Percentiles rank a stretch among this genome's conserved stretches.
phyloP scores from a whole-genome alignment of 805 yeast genomes.

The Candida golubevii region DNA sequence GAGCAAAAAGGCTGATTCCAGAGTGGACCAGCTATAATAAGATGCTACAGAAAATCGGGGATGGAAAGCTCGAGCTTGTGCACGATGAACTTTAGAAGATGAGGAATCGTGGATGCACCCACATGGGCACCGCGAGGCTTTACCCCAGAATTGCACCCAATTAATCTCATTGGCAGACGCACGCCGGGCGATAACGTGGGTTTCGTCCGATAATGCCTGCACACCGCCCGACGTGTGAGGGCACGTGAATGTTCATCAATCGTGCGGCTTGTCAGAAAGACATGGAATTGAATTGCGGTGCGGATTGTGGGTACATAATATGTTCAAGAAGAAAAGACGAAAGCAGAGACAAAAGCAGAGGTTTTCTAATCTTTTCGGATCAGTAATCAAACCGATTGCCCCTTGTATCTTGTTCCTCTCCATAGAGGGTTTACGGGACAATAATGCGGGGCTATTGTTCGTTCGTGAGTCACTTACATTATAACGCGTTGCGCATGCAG shows the following conservation, averaged over 20 bases:
- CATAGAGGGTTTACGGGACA: too few species aligned
- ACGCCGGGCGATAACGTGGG: conserved; percentile 1
- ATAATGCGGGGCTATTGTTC: too few species aligned
- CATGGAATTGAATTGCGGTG: too few species aligned
- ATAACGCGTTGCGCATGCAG: conserved; percentile 5
- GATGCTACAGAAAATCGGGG: conserved; percentile 32
- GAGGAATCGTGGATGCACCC: neutral
- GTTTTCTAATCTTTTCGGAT: too few species aligned
- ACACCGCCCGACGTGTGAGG: conserved; percentile 4
- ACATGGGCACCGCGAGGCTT: neutral
- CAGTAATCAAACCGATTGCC: too few species aligned
- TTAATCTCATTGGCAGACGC: too few species aligned
- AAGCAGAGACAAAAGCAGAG: too few species aligned
- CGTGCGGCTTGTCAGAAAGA: neutral
- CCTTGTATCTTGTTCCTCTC: too few species aligned
- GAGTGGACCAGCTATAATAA: conserved; percentile 72
- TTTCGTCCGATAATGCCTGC: conserved; percentile 6
- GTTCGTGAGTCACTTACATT: conserved; percentile 2
- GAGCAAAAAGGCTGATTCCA: conserved; percentile 71
- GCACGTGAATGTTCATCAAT: conserved; percentile 13
- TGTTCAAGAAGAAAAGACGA: too few species aligned
- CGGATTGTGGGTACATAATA: too few species aligned
- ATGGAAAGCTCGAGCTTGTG: conserved; percentile 3
- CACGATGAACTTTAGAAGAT: conserved; percentile 15
- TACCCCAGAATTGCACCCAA: conserved; percentile 5